Conservation (phyloP, 2,329 filamentous ascomycete genomes). For the Plectosphaerella plurivora region DNA sequence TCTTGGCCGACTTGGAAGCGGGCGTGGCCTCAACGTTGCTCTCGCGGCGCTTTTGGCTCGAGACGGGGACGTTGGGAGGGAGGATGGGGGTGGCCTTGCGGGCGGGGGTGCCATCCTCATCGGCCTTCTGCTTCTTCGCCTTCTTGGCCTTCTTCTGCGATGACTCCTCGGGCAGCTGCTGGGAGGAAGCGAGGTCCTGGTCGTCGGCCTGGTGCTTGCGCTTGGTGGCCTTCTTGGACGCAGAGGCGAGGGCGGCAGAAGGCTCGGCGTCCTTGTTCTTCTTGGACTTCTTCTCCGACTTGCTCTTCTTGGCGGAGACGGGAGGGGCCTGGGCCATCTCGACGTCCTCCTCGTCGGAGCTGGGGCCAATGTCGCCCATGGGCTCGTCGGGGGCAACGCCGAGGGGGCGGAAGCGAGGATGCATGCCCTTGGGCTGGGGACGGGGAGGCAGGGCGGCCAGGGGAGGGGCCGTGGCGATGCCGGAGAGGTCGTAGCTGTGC, state of each 20-base stretch:
- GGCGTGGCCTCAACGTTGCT: constrained; percentile 15
- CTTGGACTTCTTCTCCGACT: constrained; percentile 24
- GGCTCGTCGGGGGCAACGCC: constrained; percentile 39
- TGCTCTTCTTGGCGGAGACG: constrained; percentile 26
- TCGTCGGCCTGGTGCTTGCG: constrained; percentile 23
- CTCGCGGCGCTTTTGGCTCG: constrained; percentile 8
- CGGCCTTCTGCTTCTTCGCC: constrained; percentile 30
- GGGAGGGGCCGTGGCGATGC: constrained; percentile 24
- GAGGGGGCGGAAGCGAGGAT: constrained; percentile 63
- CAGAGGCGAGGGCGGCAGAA: constrained; percentile 3
- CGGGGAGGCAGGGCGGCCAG: constrained; percentile 32
- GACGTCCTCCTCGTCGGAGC: constrained; percentile 33
- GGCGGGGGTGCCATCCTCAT: constrained; percentile 13
- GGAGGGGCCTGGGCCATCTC: constrained; percentile 34
- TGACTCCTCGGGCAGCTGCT: constrained; percentile 26
- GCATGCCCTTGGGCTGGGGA: constrained; percentile 63
- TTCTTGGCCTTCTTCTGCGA: constrained; percentile 35
- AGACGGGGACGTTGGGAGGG: constrained; percentile 23
- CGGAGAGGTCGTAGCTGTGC: constrained; percentile 53
- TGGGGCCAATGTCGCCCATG: constrained; percentile 32
- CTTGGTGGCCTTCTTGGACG: constrained; percentile 11
- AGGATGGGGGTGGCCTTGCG: constrained; percentile 19
- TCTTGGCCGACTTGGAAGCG: constrained; percentile 22
- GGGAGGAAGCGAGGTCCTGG: constrained; percentile 25
- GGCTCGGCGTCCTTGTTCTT: constrained; percentile 27